phyloP scores from a whole-genome alignment of 495 filamentous ascomycete genomes.

The Friedmanniomyces simplex region DNA sequence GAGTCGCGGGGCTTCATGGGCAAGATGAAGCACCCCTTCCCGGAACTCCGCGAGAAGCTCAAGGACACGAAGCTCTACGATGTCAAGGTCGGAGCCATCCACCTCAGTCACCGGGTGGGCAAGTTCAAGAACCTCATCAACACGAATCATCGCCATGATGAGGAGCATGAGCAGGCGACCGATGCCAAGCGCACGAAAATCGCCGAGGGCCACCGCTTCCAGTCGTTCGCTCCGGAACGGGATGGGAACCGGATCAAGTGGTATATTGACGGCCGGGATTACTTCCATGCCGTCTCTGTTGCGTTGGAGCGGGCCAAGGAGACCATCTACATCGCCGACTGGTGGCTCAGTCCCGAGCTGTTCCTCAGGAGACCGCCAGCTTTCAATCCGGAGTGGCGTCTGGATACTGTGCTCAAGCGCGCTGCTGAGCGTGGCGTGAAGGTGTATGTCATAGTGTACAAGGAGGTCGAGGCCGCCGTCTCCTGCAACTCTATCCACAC shows the following conservation, averaged over 20 bases:
- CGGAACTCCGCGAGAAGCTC: constrained; percentile 29
- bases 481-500: constrained; percentile 91
- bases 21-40: constrained; percentile 8
- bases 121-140: constrained; percentile 71
- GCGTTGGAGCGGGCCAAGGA: constrained; percentile 82
- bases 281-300: constrained; percentile 83
- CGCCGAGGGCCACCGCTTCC: constrained; percentile 66
- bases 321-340: constrained; percentile 90
- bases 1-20: constrained; percentile 1
- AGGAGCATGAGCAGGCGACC: constrained; percentile 75
- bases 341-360: constrained; percentile 92
- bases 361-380: constrained; percentile 79
- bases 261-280: constrained; percentile 91
- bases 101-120: constrained; percentile 61
- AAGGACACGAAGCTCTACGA: constrained; percentile 73
- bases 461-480: constrained; percentile 71
- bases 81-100: constrained; percentile 70
- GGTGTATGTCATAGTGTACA: constrained; percentile 90
- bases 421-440: constrained; percentile 86
- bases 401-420: constrained; percentile 79
- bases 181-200: constrained; percentile 69
- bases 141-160: constrained; percentile 86
- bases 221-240: constrained; percentile 74
- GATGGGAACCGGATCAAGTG: constrained; percentile 86
- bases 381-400: constrained; percentile 72